Percentiles rank a stretch among this genome's conserved stretches.
phyloP scores from a whole-genome alignment of 1,139 yeast genomes.

The Debaryomyces subglobosus region DNA sequence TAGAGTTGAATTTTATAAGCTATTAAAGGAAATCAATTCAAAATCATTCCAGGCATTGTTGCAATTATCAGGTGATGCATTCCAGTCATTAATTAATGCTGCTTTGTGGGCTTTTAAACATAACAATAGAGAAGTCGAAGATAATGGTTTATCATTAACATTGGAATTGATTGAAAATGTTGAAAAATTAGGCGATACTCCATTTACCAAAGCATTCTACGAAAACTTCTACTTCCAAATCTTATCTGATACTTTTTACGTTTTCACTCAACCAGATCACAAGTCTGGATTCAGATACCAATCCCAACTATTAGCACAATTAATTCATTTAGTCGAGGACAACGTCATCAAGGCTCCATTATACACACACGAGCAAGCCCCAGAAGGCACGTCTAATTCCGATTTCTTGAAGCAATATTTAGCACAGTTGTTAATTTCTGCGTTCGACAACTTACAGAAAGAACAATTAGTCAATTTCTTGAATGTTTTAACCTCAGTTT shows the following conservation, averaged over 20 bases:
- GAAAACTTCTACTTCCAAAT: constrained; percentile 87
- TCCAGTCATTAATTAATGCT: constrained; percentile 88
- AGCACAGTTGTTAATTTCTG: constrained; percentile 78
- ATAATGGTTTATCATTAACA: constrained; percentile 76
- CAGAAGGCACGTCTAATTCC: constrained; percentile 81
- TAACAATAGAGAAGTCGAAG: constrained; percentile 94
- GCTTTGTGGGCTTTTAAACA: constrained; percentile 98
- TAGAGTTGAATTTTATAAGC: constrained; percentile 91
- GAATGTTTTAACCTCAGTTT: constrained; percentile 71
- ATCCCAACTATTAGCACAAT: constrained; percentile 78
- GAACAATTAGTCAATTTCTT: constrained; percentile 84
- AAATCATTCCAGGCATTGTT: constrained; percentile 85
- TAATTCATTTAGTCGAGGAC: constrained; percentile 82
- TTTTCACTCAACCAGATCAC: constrained; percentile 95
- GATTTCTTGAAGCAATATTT: constrained; percentile 79
- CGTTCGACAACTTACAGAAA: constrained; percentile 86
- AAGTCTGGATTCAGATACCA: constrained; percentile 94
- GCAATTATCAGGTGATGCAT: constrained; percentile 89
- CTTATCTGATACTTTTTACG: constrained; percentile 88
- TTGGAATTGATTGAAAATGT: constrained; percentile 77
- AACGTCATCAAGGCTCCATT: constrained; percentile 75
- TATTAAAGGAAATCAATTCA: constrained; percentile 82
- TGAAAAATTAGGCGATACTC: constrained; percentile 73
- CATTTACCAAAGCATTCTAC: constrained; percentile 85
- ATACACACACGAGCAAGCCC: constrained; percentile 72